A percentile compares a stretch with the other conserved stretches of the same genome.
Conservation (phyloP, 257 asterid species). For the Solanum acaule region DNA sequence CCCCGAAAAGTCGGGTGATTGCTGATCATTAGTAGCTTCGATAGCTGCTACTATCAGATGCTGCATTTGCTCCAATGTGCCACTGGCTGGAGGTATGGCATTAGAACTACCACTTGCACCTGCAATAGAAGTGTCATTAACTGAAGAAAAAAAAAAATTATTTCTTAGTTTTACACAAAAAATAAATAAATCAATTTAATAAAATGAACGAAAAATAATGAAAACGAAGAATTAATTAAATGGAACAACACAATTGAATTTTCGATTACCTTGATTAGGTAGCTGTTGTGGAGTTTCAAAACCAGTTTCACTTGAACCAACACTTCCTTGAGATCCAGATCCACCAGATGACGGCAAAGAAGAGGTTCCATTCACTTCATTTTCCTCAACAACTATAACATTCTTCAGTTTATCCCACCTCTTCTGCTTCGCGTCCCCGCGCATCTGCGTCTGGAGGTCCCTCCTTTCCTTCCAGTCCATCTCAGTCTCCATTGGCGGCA, state of each 20-base stretch:
- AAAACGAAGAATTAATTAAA: neutral
- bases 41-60: neutral
- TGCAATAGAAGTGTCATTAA: neutral
- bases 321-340: slow-evolving; percentile 44
- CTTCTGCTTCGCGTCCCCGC: slow-evolving; percentile 7
- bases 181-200: too few species aligned
- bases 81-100: neutral
- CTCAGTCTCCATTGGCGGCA: slow-evolving; percentile 11
- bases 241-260: neutral
- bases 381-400: slow-evolving; percentile 23
- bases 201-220: neutral
- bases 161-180: too few species aligned
- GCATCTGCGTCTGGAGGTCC: neutral
- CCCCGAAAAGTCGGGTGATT: neutral
- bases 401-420: slow-evolving; percentile 52
- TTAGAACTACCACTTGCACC: neutral
- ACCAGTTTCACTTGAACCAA: slow-evolving; percentile 41
- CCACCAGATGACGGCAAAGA: slow-evolving; percentile 25
- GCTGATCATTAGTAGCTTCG: neutral
- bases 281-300: slow-evolving; percentile 16
- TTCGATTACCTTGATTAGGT: slow-evolving; percentile 31
- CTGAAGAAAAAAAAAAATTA: too few species aligned
- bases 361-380: neutral
- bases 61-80: neutral
- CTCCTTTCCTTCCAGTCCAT: neutral